These are phyloP conservation scores for Austropuccinia psidii DNA, from an alignment of 1,284 basidiomycete genomes.

Conservation along the genomic window DNA sequence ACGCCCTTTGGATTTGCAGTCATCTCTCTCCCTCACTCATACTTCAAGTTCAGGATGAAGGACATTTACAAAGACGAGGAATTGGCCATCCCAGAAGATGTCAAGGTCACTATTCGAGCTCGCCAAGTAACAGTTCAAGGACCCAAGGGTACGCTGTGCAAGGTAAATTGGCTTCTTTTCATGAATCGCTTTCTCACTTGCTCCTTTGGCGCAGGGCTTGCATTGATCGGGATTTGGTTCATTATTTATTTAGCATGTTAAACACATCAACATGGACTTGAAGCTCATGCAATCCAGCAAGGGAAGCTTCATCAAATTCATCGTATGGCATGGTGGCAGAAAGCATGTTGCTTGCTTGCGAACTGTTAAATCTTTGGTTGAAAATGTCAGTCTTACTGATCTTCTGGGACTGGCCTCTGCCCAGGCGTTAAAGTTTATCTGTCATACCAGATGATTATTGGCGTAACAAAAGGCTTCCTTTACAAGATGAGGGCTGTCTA, in stretches of 20 bases:
- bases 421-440: background rate
- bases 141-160: conserved; percentile 77
- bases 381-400: conserved; percentile 56
- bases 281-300: conserved; percentile 58
- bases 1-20: too few species aligned
- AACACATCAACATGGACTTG: conserved; percentile 95
- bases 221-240: too few species aligned
- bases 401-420: background rate
- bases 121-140: conserved; percentile 81
- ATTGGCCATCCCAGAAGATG: conserved; percentile 75
- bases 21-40: background rate
- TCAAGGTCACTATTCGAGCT: conserved; percentile 77
- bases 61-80: conserved; percentile 90
- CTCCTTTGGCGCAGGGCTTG: background rate
- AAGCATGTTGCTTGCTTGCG: conserved; percentile 98
- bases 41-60: conserved; percentile 55
- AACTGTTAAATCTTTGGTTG: conserved; percentile 87
- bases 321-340: conserved; percentile 95
- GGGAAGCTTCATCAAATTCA: conserved; percentile 71
- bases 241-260: conserved; percentile 55
- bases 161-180: conserved; percentile 49
- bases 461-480: conserved; percentile 96
- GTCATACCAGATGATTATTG: conserved; percentile 65
- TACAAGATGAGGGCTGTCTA: conserved; percentile 90
- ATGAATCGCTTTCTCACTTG: background rate